A percentile compares a stretch with the other conserved stretches of the same genome.
Conservation (phyloP, 768 basidiomycete species). For the Auricularia auricula-judae region DNA sequence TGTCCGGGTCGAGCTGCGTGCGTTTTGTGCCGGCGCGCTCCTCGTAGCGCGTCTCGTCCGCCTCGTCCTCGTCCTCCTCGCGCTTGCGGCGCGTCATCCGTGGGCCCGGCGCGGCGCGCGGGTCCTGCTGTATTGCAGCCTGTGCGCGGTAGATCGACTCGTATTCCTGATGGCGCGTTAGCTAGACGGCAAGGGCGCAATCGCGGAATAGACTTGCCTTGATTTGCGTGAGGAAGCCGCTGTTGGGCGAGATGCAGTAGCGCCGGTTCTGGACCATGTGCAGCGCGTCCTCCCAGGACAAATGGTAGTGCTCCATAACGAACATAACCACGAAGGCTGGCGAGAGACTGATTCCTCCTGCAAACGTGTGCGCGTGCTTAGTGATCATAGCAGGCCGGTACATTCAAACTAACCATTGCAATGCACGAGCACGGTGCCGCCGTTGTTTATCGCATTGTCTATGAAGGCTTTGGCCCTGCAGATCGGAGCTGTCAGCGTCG, state of each 20-base stretch:
- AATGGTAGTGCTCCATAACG: slow-evolving; percentile 73
- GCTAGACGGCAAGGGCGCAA: neutral
- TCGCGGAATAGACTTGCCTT: slow-evolving; percentile 40
- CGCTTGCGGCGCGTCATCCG: slow-evolving; percentile 48
- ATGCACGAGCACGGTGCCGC: slow-evolving; percentile 76
- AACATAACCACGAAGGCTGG: slow-evolving; percentile 90
- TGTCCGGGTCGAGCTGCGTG: neutral
- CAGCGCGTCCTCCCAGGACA: slow-evolving; percentile 82
- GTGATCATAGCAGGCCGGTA: neutral
- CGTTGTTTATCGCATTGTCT: slow-evolving; percentile 48
- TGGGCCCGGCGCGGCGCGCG: slow-evolving; percentile 32
- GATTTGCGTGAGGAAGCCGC: slow-evolving; percentile 84
- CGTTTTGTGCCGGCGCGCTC: neutral
- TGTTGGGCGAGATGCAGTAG: slow-evolving; percentile 89
- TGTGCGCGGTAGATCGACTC: slow-evolving; percentile 84
- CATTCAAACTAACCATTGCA: slow-evolving; percentile 56
- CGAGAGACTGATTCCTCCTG: slow-evolving; percentile 80
- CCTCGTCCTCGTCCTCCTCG: slow-evolving; percentile 59
- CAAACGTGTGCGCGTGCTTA: neutral
- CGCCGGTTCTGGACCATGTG: slow-evolving; percentile 83
- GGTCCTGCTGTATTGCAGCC: slow-evolving; percentile 53
- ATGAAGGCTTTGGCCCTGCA: slow-evolving; percentile 68
- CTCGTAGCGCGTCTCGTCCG: slow-evolving; percentile 26
- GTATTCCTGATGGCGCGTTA: slow-evolving; percentile 51
- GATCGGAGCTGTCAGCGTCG: slow-evolving; percentile 1